Evolutionary conservation across 495 filamentous ascomycete species (phyloP).

Genomic region (Pseudevernia furfuracea): DNA sequence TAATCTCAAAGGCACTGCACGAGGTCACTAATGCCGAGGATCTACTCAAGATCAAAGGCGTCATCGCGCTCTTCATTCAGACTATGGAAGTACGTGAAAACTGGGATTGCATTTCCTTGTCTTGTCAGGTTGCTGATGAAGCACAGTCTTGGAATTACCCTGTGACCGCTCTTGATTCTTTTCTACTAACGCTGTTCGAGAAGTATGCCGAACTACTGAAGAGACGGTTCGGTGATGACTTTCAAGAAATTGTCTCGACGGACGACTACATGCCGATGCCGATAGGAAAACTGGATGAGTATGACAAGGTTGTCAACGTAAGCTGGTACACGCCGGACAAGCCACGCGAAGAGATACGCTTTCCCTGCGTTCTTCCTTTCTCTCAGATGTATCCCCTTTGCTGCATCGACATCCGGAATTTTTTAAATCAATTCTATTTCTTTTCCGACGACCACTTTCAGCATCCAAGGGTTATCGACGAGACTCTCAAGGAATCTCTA

Average conservation of each 20-base stretch:
- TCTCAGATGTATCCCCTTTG: conserved; percentile 98
- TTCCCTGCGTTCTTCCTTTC: conserved; percentile 88
- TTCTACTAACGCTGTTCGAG: conserved; percentile 77
- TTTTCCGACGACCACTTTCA: conserved; percentile 93
- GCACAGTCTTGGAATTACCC: conserved; percentile 78
- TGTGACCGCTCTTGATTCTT: conserved; percentile 68
- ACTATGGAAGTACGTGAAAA: conserved; percentile 63
- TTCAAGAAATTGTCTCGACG: conserved; percentile 91
- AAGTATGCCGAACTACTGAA: conserved; percentile 93
- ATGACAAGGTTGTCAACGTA: conserved; percentile 87
- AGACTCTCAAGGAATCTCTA: conserved; percentile 74
- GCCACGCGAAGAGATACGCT: conserved; percentile 63
- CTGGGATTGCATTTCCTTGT: conserved; percentile 34
- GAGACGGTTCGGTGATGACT: conserved; percentile 81
- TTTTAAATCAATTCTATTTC: conserved; percentile 91
- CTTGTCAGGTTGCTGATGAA: conserved; percentile 7
- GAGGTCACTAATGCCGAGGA: conserved; percentile 76
- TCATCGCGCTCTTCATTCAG: conserved; percentile 90
- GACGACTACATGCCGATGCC: conserved; percentile 99
- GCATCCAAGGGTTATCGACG: conserved; percentile 76
- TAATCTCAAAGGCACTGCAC: conserved; percentile 69
- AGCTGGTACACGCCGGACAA: conserved; percentile 88
- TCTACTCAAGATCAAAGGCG: conserved; percentile 81
- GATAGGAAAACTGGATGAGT: conserved; percentile 80
- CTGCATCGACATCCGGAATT: conserved; percentile 95